Conservation (phyloP, 176 grass and related monocot species). For the Musa itinerans region DNA sequence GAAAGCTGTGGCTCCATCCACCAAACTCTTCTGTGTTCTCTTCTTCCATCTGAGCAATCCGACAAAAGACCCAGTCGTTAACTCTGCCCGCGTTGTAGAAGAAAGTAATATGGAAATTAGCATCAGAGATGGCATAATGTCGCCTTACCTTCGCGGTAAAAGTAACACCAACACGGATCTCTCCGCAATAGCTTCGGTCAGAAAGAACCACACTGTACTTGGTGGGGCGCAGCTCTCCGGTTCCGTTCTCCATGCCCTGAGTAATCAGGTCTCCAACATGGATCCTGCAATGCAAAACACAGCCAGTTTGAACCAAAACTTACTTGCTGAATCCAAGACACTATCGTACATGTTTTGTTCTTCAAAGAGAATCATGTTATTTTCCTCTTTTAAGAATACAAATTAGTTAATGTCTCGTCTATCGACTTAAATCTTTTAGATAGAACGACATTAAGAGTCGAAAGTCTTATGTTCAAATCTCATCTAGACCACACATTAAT, state of each 20-base stretch:
- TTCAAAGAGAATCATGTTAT: too few relatives aligned
- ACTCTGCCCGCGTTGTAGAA: not conserved
- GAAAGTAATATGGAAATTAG: not conserved
- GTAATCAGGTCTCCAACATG: constrained; percentile 59
- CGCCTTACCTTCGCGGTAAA: constrained; percentile 43
- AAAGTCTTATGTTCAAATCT: too few relatives aligned
- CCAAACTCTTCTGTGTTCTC: constrained; percentile 23
- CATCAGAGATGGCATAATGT: not conserved
- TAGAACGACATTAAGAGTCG: too few relatives aligned
- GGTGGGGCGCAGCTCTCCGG: constrained; percentile 24
- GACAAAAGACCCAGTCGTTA: not conserved
- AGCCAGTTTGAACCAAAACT: too few relatives aligned
- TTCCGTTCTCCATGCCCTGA: constrained; percentile 47
- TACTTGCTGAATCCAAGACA: too few relatives aligned
- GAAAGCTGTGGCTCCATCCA: constrained; percentile 25
- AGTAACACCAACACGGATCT: constrained; percentile 52
- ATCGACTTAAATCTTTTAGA: too few relatives aligned
- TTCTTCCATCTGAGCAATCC: constrained; percentile 8
- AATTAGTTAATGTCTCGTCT: too few relatives aligned
- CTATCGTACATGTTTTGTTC: too few relatives aligned
- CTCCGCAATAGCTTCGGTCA: constrained; percentile 48
- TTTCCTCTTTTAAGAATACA: too few relatives aligned
- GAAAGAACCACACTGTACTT: constrained; percentile 60
- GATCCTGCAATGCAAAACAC: constrained; percentile 41
- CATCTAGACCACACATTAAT: too few relatives aligned